phyloP scores from a whole-genome alignment of 1,139 yeast genomes.

The Magnusiomyces magnusii region DNA sequence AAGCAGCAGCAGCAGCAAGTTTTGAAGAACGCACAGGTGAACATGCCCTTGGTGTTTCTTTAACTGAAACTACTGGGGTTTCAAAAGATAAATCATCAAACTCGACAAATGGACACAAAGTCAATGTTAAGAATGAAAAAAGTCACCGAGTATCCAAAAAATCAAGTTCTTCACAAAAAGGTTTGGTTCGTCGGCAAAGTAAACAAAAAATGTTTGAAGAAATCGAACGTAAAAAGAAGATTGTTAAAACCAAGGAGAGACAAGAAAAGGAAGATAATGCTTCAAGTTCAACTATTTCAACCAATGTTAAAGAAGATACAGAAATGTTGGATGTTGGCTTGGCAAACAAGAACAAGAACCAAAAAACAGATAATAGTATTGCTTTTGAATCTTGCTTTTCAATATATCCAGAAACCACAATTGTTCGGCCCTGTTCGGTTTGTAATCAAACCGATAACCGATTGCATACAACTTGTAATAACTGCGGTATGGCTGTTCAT shows the following conservation, averaged over 20 bases:
- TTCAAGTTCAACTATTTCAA: neutral
- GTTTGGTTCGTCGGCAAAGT: neutral
- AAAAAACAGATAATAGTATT: neutral
- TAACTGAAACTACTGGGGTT: neutral
- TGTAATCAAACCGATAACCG: conserved; percentile 43
- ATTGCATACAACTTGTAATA: conserved; percentile 47
- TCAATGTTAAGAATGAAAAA: neutral
- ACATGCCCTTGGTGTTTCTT: neutral
- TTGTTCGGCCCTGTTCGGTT: conserved; percentile 44
- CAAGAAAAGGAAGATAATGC: neutral
- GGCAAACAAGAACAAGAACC: neutral
- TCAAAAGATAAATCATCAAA: neutral
- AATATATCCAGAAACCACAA: neutral
- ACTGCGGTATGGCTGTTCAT: conserved; percentile 71
- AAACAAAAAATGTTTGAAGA: neutral
- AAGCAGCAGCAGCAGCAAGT: neutral
- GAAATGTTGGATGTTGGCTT: too few species aligned
- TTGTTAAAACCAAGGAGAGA: neutral
- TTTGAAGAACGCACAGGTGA: neutral
- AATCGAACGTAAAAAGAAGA: conserved; percentile 3
- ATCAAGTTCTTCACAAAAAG: neutral
- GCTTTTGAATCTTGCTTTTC: too few species aligned
- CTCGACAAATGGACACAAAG: neutral
- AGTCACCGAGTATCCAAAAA: neutral
- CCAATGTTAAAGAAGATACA: neutral